Percentiles rank a stretch among this genome's conserved stretches.
phyloP scores from a whole-genome alignment of 371 early-diverging fungal species.

The Parasitella parasitica region DNA sequence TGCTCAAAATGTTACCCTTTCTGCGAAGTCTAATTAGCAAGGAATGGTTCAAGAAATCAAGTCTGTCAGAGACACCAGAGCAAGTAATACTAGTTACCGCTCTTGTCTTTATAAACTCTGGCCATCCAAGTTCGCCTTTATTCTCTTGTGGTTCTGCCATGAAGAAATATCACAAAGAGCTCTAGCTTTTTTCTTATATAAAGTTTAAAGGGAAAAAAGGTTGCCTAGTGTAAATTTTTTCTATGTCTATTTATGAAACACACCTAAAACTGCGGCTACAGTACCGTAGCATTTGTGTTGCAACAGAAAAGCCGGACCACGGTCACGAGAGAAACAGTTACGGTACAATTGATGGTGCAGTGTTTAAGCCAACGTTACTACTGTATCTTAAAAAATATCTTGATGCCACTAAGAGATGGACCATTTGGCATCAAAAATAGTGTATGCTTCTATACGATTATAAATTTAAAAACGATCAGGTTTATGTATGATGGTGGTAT shows the following conservation, averaged over 20 bases:
- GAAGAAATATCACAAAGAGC: not conserved
- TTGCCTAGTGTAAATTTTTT: not conserved
- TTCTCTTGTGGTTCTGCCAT: slow-evolving; percentile 42
- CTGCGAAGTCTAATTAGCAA: slow-evolving; percentile 58
- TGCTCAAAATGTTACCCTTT: slow-evolving; percentile 49
- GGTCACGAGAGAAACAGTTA: not conserved
- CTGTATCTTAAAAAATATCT: no score
- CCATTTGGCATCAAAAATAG: no score
- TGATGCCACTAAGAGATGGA: no score
- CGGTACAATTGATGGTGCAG: no score
- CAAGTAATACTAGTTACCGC: slow-evolving; percentile 51
- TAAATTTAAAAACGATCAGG: no score
- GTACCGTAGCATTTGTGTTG: not conserved
- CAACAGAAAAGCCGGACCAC: not conserved
- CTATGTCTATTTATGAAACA: not conserved
- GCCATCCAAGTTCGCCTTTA: slow-evolving; percentile 56
- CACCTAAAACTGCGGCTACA: not conserved
- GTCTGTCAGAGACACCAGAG: slow-evolving; percentile 51
- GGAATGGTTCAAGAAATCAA: slow-evolving; percentile 57
- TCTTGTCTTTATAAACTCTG: slow-evolving; percentile 55
- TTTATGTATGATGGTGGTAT: no score
- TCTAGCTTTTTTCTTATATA: not conserved
- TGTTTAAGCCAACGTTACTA: no score
- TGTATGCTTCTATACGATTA: no score
- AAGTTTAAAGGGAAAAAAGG: not conserved